phyloP scores from a whole-genome alignment of 2,329 filamentous ascomycete species.

The Exophiala spinifera region DNA sequence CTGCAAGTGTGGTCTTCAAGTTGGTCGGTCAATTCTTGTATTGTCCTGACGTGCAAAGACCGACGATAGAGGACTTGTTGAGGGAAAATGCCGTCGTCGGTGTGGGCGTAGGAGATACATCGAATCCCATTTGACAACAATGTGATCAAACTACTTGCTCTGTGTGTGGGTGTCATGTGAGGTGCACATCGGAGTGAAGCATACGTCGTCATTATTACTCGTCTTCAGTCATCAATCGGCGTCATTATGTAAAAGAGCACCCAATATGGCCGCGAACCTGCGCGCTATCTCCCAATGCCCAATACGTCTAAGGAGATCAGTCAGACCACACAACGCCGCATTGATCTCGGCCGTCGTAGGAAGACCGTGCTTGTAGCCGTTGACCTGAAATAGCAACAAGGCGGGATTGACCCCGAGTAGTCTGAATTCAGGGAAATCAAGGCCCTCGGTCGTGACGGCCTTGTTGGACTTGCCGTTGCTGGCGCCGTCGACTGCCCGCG shows the following conservation, averaged over 20 bases:
- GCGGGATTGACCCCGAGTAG: conserved; percentile 26
- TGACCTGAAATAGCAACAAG: conserved; percentile 22
- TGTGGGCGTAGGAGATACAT: too few relatives aligned
- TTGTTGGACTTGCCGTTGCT: conserved; percentile 10
- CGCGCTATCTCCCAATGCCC: conserved; percentile 33
- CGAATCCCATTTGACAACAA: too few relatives aligned
- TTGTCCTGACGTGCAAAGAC: not conserved
- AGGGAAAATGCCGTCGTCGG: not conserved
- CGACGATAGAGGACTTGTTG: not conserved
- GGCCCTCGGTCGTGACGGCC: conserved; percentile 11
- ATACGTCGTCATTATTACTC: too few relatives aligned
- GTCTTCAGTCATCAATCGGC: too few relatives aligned
- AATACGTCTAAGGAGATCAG: conserved; percentile 30
- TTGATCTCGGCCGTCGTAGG: conserved; percentile 28
- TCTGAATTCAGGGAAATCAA: conserved; percentile 32
- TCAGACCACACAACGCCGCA: conserved; percentile 29
- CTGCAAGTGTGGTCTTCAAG: not conserved
- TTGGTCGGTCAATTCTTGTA: not conserved
- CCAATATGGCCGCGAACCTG: conserved; percentile 30
- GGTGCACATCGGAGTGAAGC: too few relatives aligned
- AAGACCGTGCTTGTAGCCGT: conserved; percentile 24
- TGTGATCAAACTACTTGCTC: too few relatives aligned
- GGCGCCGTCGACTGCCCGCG: too few relatives aligned
- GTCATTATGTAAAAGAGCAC: conserved; percentile 23
- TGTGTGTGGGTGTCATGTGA: too few relatives aligned